Base-by-base conservation (phyloP, 2,329 filamentous ascomycete genomes). In the Scopulariopsis brevicaulis region DNA sequence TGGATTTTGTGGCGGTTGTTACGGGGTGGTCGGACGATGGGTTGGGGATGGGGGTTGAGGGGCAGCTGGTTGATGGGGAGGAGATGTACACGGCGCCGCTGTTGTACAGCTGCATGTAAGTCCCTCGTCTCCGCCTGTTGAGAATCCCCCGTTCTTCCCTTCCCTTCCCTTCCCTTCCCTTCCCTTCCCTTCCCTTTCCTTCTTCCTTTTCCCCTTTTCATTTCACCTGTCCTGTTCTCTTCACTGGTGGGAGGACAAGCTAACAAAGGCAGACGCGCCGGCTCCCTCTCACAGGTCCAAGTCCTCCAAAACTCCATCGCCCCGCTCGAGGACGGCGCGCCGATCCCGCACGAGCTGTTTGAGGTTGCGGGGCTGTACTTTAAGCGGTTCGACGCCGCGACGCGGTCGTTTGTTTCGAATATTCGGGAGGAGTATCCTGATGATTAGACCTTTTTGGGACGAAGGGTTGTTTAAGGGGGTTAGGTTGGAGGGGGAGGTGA, bases 101-200 rank as follows among this genome's bases (percentile, higher is more conserved):
- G 37, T 96, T 90, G 65, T 96, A 96, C 69, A 87, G 91, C 64
- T 89, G 89, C 65, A 76, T 96, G 90, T 96, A 74, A 78, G 90
- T 83, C 53, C 10, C 34, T 14, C 20, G n/a, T 58, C 52, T 24
- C 22, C 46, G 11, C 20, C 22, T 50, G 34, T 37, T 37, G 34
- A 7, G 34, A 37, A 37, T 2, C 14, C 20, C 34, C 34, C 34
- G 14, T 7, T 14, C n/a, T 8, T 4, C 5, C n/a, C n/a, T 14
- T 14, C 11, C 11, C 34, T 14, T 12, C 46, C 20, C 46, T 24
- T 2, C 14, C 20, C n/a, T 8, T 4, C 5, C n/a, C n/a, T 14
- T 14, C 11, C 11, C 34, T 14, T 12, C 46, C 20, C 46, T 24
- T 22, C 8, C 46, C 24, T 12, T 24, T 12, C 22, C 11, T 12